A percentile compares a stretch with the other conserved stretches of the same genome.
These are phyloP conservation scores for Rhododendron henanense DNA, from an alignment of 148 eudicot genomes.

Conservation along the genomic window DNA sequence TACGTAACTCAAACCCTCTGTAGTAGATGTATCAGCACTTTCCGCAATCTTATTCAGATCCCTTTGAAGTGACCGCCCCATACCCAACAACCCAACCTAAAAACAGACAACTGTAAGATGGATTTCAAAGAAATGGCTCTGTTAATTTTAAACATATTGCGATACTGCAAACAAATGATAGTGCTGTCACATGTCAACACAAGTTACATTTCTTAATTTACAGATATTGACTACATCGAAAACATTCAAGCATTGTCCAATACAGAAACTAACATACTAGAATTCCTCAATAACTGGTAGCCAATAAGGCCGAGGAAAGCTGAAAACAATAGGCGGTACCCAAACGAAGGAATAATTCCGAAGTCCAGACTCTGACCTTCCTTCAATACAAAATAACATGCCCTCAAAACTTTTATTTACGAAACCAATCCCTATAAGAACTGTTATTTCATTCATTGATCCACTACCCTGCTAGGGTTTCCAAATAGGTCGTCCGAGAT, in stretches of 20 bases:
- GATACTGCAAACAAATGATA: neutral
- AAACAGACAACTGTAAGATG: constrained; percentile 5
- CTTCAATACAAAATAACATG: too few species aligned
- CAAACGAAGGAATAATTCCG: too few species aligned
- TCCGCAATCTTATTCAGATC: constrained; percentile 88
- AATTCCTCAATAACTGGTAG: neutral
- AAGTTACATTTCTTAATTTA: neutral
- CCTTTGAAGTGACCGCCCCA: constrained; percentile 77
- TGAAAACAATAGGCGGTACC: too few species aligned
- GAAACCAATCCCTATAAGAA: too few species aligned
- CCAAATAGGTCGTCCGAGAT: too few species aligned
- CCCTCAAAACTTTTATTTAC: too few species aligned
- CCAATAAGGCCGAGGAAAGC: neutral
- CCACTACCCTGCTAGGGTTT: too few species aligned
- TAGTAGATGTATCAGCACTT: constrained; percentile 77
- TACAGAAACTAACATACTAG: neutral
- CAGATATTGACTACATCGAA: neutral
- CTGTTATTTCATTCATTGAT: too few species aligned
- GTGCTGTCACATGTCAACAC: neutral
- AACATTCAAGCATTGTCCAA: neutral
- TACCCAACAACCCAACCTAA: constrained; percentile 87
- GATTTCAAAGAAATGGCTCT: neutral
- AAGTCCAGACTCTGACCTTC: too few species aligned
- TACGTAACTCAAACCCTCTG: constrained; percentile 72
- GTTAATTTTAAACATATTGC: neutral